Conservation (phyloP, 2,329 filamentous ascomycete genomes). For the Dactylellina cionopaga region DNA sequence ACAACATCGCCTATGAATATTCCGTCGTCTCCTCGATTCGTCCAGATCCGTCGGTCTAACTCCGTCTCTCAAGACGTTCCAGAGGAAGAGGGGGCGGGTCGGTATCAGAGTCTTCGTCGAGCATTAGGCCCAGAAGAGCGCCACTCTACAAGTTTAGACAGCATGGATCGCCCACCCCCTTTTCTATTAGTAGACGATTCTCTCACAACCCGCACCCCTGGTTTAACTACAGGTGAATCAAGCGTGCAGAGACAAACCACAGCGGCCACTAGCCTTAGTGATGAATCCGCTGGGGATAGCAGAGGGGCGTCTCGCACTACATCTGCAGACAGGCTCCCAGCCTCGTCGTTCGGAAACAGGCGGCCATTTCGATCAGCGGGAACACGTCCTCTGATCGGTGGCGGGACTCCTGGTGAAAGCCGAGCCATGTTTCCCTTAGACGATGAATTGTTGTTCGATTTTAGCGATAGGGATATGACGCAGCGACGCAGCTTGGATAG, state of each 20-base stretch:
- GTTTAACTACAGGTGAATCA: slow-evolving; percentile 50
- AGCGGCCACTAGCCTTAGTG: slow-evolving; percentile 21
- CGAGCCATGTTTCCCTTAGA: slow-evolving; percentile 54
- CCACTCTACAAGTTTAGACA: slow-evolving; percentile 53
- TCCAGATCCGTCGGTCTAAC: slow-evolving; percentile 54
- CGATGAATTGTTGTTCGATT: slow-evolving; percentile 57
- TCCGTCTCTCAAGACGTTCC: slow-evolving; percentile 53
- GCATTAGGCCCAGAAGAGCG: slow-evolving; percentile 51
- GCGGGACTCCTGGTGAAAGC: slow-evolving; percentile 54
- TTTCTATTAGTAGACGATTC: slow-evolving; percentile 54
- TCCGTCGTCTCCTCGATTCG: slow-evolving; percentile 55
- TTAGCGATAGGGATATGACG: slow-evolving; percentile 55
- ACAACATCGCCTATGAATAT: slow-evolving; percentile 57
- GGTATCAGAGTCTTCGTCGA: slow-evolving; percentile 47
- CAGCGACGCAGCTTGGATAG: slow-evolving; percentile 55
- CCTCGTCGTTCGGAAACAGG: slow-evolving; percentile 33
- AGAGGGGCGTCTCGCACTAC: slow-evolving; percentile 12
- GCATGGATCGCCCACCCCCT: slow-evolving; percentile 51
- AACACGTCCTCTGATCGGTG: slow-evolving; percentile 37
- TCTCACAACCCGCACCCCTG: slow-evolving; percentile 52
- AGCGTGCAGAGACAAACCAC: slow-evolving; percentile 37
- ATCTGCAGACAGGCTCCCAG: slow-evolving; percentile 35
- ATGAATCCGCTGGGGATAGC: slow-evolving; percentile 16
- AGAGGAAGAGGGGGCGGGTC: slow-evolving; percentile 36
- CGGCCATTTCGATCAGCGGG: slow-evolving; percentile 36